Evolutionary conservation across 2,329 filamentous ascomycete species (phyloP), one percentile per base, ranked within the genome.

Genomic region (Proliferodiscus dingleyae): DNA sequence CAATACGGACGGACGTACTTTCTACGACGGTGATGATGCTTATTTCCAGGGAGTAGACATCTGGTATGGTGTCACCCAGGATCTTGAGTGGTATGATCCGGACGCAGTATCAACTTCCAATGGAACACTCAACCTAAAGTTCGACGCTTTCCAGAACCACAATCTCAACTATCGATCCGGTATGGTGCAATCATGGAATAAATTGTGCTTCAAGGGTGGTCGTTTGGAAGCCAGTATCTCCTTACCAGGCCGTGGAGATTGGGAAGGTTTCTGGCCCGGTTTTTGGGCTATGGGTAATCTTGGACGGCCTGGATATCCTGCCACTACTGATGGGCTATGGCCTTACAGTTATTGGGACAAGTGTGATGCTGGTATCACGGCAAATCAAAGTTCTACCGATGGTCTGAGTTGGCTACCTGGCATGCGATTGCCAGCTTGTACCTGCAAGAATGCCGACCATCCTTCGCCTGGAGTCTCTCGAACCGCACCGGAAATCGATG

Each of bases 281-380:
- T 84, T 86, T 64, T 87, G 83, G 83, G 73, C 81, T 0, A 85
- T 87, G 80, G 83, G 83, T 4, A 87, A 87, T 58, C 71, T 87
- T 18, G 83, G 78, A 29, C 73, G 83, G 52, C 80, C 83, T 21
- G 83, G 83, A 10, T 85, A 85, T 63, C 73, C 79, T 24, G 77
- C 81, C 8, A 85, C 82, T 1, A 87, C 82, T 0, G 83, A 87
- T 51, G 83, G 83, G 4, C 71, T 85, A 63, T 87, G 83, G 83
- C 83, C 83, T 0, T 87, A 87, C 67, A 85, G 79, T 54, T 87
- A 87, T 60, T 72, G 80, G 53, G 74, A 86, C 55, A 65, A 74
- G 34, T 87, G 84, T 57, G 84, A 87, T 62, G 72, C 73, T 19
- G 83, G 84, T 21, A 87, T 87, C 52, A 87, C 83, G 2, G 72